Evolutionary conservation across 1,139 yeast species (phyloP).

Genomic region (Kazachstania sp.): DNA sequence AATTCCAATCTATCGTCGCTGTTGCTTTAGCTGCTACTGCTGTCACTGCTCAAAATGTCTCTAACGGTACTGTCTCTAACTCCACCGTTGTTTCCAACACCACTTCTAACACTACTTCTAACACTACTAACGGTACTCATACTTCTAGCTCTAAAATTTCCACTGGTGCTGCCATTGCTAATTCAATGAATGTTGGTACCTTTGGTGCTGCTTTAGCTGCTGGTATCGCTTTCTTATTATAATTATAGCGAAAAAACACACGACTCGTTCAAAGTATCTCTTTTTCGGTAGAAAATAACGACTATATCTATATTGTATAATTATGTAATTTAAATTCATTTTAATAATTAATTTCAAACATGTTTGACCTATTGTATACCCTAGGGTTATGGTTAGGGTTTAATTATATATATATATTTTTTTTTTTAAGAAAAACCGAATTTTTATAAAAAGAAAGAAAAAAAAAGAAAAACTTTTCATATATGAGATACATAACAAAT

Average conservation of each 20-base stretch:
- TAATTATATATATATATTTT: too few relatives aligned
- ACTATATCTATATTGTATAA: background rate
- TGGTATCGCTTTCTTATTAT: conserved; percentile 57
- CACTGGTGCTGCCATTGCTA: conserved; percentile 42
- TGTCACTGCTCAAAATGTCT: conserved; percentile 21
- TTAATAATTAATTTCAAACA: too few relatives aligned
- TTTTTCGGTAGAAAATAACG: too few relatives aligned
- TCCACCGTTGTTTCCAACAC: conserved; percentile 1
- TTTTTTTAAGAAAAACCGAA: too few relatives aligned
- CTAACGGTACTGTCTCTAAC: conserved; percentile 4
- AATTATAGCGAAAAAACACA: too few relatives aligned
- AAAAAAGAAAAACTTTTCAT: too few relatives aligned
- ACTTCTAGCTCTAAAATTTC: conserved; percentile 38
- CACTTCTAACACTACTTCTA: conserved; percentile 17
- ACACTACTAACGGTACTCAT: conserved; percentile 44
- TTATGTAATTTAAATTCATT: background rate
- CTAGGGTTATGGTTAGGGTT: too few relatives aligned
- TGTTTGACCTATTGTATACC: too few relatives aligned
- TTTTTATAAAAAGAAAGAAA: too few relatives aligned
- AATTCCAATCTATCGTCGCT: conserved; percentile 47
- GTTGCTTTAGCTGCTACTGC: conserved; percentile 20
- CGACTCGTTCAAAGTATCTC: too few relatives aligned
- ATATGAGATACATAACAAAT: too few relatives aligned
- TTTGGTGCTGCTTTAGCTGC: conserved; percentile 68
- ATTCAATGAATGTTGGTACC: conserved; percentile 49